Conservation (phyloP, 306 rosid genomes). For the Biancaea sappan region DNA sequence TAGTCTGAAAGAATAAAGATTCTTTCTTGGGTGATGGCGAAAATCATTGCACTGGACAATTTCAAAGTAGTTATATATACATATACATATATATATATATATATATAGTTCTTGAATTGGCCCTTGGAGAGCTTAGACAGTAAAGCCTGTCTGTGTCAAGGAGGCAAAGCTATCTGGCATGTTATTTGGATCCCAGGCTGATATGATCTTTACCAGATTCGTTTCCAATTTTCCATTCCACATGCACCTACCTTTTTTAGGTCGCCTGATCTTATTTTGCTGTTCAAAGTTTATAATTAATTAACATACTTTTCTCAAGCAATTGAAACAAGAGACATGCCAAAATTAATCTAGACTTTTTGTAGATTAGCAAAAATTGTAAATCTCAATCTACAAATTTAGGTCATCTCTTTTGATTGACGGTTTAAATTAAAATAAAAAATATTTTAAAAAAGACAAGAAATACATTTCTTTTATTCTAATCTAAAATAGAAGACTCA, state of each 20-base stretch:
- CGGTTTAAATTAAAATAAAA: no score
- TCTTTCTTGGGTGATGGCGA: constrained; percentile 14
- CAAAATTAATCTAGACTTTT: no score
- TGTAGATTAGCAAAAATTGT: no score
- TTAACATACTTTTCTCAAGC: constrained; percentile 10
- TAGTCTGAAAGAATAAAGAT: neutral
- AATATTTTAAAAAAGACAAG: no score
- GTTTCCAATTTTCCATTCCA: constrained; percentile 29
- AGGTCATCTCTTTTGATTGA: no score
- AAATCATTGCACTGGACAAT: constrained; percentile 39
- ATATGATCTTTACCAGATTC: constrained; percentile 46
- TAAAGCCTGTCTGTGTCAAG: constrained; percentile 57
- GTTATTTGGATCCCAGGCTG: constrained; percentile 44
- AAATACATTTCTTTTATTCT: no score
- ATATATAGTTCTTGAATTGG: constrained; percentile 10
- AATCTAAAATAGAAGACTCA: no score
- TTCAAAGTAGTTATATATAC: constrained; percentile 23
- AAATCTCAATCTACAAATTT: no score
- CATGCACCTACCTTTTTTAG: neutral
- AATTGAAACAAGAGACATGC: constrained; percentile 30
- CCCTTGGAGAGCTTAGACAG: constrained; percentile 41
- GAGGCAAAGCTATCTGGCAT: constrained; percentile 68
- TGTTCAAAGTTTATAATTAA: neutral
- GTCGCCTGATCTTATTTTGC: neutral
- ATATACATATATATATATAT: no score